These are phyloP conservation scores for Haplosporangium sp. DNA, from an alignment of 371 early-diverging fungal genomes.

Conservation along the genomic window DNA sequence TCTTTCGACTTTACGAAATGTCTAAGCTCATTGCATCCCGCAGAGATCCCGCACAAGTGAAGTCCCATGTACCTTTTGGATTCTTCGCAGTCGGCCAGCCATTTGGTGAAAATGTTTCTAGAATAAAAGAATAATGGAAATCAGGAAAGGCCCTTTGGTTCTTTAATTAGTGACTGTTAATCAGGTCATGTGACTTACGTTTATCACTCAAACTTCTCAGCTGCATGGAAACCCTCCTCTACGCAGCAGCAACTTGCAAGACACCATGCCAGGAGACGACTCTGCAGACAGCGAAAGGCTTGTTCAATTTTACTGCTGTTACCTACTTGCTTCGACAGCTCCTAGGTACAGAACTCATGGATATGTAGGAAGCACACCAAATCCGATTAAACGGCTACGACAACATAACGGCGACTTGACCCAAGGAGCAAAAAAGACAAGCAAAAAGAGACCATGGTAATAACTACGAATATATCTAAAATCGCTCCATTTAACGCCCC, in stretches of 20 bases:
- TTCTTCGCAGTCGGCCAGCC: constrained; percentile 47
- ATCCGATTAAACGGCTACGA: constrained; percentile 66
- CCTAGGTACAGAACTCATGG: constrained; percentile 57
- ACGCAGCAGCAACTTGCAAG: too few relatives aligned
- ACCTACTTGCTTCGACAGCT: constrained; percentile 61
- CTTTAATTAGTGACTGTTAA: too few relatives aligned
- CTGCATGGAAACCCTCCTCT: too few relatives aligned
- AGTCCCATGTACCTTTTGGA: constrained; percentile 40
- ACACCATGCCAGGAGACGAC: background rate
- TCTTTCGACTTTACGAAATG: background rate
- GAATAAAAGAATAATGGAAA: too few relatives aligned
- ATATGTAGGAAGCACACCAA: constrained; percentile 76
- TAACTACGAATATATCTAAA: background rate
- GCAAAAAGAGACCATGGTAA: constrained; percentile 68
- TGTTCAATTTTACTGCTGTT: constrained; percentile 63
- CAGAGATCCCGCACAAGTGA: too few relatives aligned
- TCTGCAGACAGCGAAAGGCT: constrained; percentile 16
- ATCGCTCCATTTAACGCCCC: background rate
- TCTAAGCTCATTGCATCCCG: background rate
- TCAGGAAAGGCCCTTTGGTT: too few relatives aligned
- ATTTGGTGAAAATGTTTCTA: constrained; percentile 9
- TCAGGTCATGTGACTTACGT: too few relatives aligned
- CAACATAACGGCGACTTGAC: constrained; percentile 74
- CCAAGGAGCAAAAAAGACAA: constrained; percentile 73
- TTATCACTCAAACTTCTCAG: too few relatives aligned